Base-by-base conservation (phyloP, 805 yeast genomes). In the Wickerhamiella occidentalis region DNA sequence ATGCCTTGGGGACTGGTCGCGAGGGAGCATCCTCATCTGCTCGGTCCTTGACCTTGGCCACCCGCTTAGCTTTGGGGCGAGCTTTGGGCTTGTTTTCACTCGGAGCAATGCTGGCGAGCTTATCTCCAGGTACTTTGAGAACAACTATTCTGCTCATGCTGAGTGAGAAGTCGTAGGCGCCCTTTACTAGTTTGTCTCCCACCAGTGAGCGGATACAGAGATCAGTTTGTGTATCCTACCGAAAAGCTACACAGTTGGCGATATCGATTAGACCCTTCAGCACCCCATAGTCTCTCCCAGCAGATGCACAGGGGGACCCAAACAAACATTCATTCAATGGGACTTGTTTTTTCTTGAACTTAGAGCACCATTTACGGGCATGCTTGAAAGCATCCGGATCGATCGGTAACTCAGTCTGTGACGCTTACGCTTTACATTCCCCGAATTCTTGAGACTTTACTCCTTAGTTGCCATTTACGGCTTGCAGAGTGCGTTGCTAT, bases 1-100 rank as follows among this genome's bases (percentile, higher is more conserved):
- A 54, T 18, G 63, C 58, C 28, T 61, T 62, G n/a, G 63, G 40
- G 3, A 56, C 13, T 5, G 40, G 23, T 19, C 40, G 38, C 21
- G 40, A 11, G 18, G 36, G 30, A 15, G 38, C 22, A 13, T 38
- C 44, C 26, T 47, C 49, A 12, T 40, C 45, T 15, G 18, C 38
- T 17, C 26, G 21, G n/a, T 37, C 43, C 15, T 22, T 35, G 21
- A 19, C 30, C 17, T 33, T 33, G 19, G 22, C 21, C 8, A 21
- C 30, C 22, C 47, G 30, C 4, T 28, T 25, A 1, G 41, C 40
- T 42, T 43, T 37, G 6, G 35, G 36, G 33, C 18, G 37, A 3
- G 40, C 33, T 21, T 40, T 45, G 15, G 41, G 23, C 15, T 45
- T 50, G 19, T 42, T 41, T 3, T 29, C 46, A 11, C 40, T 41